Percentiles rank a stretch among this genome's conserved stretches.
These are phyloP conservation scores for Mucor mucedo DNA, from an alignment of 371 early-diverging fungal species.

Conservation along the genomic window DNA sequence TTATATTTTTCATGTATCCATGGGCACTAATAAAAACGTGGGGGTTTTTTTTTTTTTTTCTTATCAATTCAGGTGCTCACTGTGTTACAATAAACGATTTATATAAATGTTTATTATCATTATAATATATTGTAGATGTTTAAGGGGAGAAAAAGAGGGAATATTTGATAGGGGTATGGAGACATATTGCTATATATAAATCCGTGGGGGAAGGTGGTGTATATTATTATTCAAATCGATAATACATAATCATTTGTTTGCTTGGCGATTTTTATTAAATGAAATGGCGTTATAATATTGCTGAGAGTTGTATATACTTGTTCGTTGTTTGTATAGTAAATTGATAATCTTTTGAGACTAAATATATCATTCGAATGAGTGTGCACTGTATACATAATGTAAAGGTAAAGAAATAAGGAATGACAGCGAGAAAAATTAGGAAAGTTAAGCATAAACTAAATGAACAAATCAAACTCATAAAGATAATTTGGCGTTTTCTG, in stretches of 20 bases:
- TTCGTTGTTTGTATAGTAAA: not conserved
- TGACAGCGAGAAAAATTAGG: not conserved
- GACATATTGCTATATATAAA: not conserved
- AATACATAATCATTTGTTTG: not conserved
- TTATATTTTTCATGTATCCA: slow-evolving; percentile 8
- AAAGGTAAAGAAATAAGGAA: not conserved
- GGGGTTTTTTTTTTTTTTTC: no score
- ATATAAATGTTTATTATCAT: not conserved
- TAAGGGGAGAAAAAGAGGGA: not conserved
- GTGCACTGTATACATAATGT: not conserved
- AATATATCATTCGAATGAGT: not conserved
- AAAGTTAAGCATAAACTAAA: not conserved
- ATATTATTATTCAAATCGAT: not conserved
- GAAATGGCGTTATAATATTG: not conserved
- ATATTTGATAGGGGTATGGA: not conserved
- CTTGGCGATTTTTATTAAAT: not conserved
- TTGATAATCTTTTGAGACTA: not conserved
- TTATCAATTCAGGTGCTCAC: no score
- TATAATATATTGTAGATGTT: not conserved
- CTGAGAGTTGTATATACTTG: not conserved
- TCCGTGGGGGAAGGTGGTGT: not conserved
- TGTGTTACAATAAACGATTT: not conserved
- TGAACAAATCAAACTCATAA: not conserved
- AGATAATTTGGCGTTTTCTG: not conserved
- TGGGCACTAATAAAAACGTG: not conserved